Conservation (phyloP, 208 protist species). For the Tetramitus jugosus region DNA sequence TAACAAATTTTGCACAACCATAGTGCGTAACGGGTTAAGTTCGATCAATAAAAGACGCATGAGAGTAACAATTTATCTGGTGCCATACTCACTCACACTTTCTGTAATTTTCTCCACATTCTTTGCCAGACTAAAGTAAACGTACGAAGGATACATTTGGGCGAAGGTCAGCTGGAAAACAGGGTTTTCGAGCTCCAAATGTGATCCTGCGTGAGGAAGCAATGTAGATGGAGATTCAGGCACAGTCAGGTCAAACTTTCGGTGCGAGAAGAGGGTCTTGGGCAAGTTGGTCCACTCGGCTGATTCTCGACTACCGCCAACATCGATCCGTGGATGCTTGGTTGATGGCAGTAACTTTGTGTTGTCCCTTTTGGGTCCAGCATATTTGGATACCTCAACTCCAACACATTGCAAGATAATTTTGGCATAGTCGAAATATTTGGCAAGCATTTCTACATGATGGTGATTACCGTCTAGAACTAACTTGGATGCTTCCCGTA, state of each 20-base stretch:
- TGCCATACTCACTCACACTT: too few relatives aligned
- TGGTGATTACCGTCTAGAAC: background rate
- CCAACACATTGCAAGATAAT: background rate
- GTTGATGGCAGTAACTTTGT: too few relatives aligned
- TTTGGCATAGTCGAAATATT: constrained; percentile 6
- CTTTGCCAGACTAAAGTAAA: constrained; percentile 10
- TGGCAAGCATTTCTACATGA: background rate
- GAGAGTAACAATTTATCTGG: too few relatives aligned
- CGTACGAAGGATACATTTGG: background rate
- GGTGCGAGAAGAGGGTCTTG: too few relatives aligned
- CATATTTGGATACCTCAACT: background rate
- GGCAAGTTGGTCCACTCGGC: too few relatives aligned
- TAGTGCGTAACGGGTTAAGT: too few relatives aligned
- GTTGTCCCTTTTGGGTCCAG: background rate
- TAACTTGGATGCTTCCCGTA: background rate
- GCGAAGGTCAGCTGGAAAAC: background rate
- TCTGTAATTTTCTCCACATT: background rate
- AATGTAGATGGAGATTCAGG: background rate
- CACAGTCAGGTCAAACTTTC: too few relatives aligned
- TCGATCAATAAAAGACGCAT: too few relatives aligned
- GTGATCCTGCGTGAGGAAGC: too few relatives aligned
- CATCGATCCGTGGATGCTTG: too few relatives aligned
- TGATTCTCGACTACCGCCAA: too few relatives aligned
- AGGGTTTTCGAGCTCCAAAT: background rate
- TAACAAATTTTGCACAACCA: too few relatives aligned